phyloP scores from a whole-genome alignment of 129 eudicot genomes.

The Lonicera japonica region DNA sequence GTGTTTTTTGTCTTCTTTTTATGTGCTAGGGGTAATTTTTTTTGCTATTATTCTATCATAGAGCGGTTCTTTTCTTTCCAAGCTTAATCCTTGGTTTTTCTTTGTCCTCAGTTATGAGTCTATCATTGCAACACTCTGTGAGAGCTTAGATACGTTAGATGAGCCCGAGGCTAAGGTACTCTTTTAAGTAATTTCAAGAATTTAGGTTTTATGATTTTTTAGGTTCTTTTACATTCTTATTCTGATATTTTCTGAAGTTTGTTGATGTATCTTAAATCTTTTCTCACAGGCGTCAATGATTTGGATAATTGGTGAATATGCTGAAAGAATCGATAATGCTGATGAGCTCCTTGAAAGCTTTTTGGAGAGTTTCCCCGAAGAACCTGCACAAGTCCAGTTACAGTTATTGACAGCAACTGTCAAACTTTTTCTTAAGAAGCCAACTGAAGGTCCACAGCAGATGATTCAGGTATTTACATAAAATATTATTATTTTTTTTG shows the following conservation, averaged over 20 bases:
- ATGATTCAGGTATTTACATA: conserved; percentile 75
- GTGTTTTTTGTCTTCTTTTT: conserved; percentile 16
- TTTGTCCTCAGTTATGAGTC: conserved; percentile 74
- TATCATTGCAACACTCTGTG: conserved; percentile 97
- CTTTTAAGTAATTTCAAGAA: not conserved
- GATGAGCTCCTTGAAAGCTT: conserved; percentile 97
- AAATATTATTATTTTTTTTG: too few relatives aligned
- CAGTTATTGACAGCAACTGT: conserved; percentile 97
- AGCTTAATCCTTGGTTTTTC: conserved; percentile 5
- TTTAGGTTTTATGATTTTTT: conserved; percentile 2
- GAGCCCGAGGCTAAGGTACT: conserved; percentile 99
- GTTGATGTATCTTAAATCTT: not conserved
- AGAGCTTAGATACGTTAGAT: conserved; percentile 95
- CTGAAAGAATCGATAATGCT: conserved; percentile 99
- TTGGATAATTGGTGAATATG: conserved; percentile 99
- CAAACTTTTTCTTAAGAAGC: conserved; percentile 92
- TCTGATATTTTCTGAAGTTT: not conserved
- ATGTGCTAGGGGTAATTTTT: not conserved
- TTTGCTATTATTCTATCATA: not conserved
- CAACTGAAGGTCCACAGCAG: conserved; percentile 99
- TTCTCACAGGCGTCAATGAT: conserved; percentile 87
- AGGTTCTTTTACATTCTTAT: not conserved
- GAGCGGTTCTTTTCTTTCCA: not conserved
- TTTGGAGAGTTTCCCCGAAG: conserved; percentile 96
- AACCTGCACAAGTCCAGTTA: conserved; percentile 96